Percentiles rank a stretch among this genome's conserved stretches.
Conservation (phyloP, 139 green algal species). For the Axilococcus clingmanii region DNA sequence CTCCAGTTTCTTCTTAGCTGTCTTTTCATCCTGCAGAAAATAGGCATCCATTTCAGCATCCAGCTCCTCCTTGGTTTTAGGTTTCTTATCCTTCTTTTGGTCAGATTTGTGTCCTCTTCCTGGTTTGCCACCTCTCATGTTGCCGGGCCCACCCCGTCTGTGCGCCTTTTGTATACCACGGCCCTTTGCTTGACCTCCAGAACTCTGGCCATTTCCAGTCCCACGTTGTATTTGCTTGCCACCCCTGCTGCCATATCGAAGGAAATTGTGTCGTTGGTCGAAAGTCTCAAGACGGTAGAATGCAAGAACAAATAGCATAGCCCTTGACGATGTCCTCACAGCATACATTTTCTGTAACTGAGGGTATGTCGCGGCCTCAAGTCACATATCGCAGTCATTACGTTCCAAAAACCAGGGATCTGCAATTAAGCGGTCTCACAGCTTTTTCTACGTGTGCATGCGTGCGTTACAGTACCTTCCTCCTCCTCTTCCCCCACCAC, state of each 20-base stretch:
- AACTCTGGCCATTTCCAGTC: background rate
- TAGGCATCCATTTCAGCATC: constrained; percentile 36
- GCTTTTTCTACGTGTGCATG: no score
- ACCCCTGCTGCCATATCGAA: background rate
- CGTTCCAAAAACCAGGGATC: no score
- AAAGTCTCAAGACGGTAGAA: no score
- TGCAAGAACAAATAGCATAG: no score
- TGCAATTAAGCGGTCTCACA: no score
- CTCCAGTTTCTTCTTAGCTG: constrained; percentile 8
- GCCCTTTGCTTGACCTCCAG: background rate
- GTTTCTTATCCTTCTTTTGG: constrained; percentile 1
- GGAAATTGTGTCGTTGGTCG: no score
- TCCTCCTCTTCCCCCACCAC: no score
- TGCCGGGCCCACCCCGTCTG: background rate
- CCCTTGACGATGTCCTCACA: no score
- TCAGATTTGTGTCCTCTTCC: background rate
- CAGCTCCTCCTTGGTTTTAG: constrained; percentile 17
- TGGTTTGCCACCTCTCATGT: background rate
- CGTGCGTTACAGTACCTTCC: no score
- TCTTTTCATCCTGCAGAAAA: constrained; percentile 18
- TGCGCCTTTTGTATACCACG: background rate
- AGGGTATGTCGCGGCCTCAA: no score
- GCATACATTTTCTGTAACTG: no score
- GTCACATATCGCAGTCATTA: no score
- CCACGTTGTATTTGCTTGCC: background rate